A percentile compares a stretch with the other conserved stretches of the same genome.
Conservation (phyloP, 192 early-diverging fungal genomes). For the Pilobolus umbonatus region DNA sequence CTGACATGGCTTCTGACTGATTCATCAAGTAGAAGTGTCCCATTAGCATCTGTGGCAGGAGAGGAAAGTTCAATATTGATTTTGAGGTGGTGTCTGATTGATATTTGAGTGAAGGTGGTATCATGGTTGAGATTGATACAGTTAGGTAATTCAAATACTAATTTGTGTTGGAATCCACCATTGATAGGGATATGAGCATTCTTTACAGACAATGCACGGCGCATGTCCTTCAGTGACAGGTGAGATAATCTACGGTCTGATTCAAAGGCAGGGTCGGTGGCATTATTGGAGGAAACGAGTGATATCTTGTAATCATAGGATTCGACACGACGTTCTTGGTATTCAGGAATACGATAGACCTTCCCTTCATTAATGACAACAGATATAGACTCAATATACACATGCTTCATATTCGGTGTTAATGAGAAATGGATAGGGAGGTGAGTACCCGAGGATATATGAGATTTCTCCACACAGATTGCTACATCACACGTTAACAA, state of each 20-base stretch:
- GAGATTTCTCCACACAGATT: conserved; percentile 22
- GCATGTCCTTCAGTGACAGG: conserved; percentile 7
- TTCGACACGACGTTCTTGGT: conserved; percentile 16
- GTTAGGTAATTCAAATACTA: conserved; percentile 27
- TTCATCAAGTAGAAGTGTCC: neutral
- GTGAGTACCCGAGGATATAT: conserved; percentile 22
- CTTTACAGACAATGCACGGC: conserved; percentile 7
- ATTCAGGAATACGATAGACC: conserved; percentile 28
- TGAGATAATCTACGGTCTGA: neutral
- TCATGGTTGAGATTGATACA: conserved; percentile 29
- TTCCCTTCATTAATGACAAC: conserved; percentile 20
- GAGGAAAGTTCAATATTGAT: conserved; percentile 23
- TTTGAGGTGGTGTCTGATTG: conserved; percentile 23
- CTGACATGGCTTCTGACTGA: conserved; percentile 4
- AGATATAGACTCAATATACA: conserved; percentile 24
- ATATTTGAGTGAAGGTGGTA: conserved; percentile 21
- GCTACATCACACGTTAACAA: conserved; percentile 12
- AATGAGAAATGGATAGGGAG: conserved; percentile 21
- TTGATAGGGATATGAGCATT: conserved; percentile 22
- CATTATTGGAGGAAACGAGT: conserved; percentile 1
- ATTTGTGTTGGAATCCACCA: conserved; percentile 10
- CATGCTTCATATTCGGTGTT: conserved; percentile 17
- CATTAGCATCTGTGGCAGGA: neutral
- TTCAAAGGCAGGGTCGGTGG: conserved; percentile 5
- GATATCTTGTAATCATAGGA: conserved; percentile 6